phyloP scores from a whole-genome alignment of 345 rosid genomes.

The Erucastrum elatum region DNA sequence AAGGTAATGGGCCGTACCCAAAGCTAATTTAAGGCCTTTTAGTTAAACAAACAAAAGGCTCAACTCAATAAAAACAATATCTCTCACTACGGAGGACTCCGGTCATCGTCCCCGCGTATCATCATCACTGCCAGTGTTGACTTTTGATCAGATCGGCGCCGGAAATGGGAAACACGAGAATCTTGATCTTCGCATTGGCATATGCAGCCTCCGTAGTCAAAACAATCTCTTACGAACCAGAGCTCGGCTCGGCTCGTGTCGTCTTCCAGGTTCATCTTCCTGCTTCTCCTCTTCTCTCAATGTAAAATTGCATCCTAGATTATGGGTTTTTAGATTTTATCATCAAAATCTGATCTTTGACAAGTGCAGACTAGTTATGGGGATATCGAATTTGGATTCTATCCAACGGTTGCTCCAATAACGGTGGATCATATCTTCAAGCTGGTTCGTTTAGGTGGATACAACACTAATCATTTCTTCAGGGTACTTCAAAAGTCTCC shows the following conservation, averaged over 20 bases:
- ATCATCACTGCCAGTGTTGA: constrained; percentile 10
- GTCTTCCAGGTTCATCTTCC: constrained; percentile 70
- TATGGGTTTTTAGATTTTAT: not conserved
- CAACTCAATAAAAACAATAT: not conserved
- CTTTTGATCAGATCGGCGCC: constrained; percentile 42
- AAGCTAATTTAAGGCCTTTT: not conserved
- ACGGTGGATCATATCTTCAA: constrained; percentile 92
- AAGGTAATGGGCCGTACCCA: not conserved
- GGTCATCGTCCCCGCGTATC: constrained; percentile 16
- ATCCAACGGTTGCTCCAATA: constrained; percentile 77
- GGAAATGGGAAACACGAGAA: constrained; percentile 20
- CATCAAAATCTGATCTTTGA: not conserved
- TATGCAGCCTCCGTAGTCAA: constrained; percentile 34
- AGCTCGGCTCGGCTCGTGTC: constrained; percentile 79
- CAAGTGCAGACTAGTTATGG: constrained; percentile 71
- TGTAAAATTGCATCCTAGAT: not conserved
- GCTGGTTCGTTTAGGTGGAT: constrained; percentile 90
- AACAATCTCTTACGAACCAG: constrained; percentile 52
- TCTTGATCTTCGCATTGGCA: constrained; percentile 34
- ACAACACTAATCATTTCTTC: constrained; percentile 89
- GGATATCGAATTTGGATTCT: constrained; percentile 91
- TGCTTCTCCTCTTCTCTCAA: not conserved
- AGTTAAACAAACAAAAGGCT: constrained; percentile 16
- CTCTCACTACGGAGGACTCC: not conserved
- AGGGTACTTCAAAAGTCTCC: constrained; percentile 53